Conservation (phyloP, 2,329 filamentous ascomycete species). For the Sclerotinia spermophila region DNA sequence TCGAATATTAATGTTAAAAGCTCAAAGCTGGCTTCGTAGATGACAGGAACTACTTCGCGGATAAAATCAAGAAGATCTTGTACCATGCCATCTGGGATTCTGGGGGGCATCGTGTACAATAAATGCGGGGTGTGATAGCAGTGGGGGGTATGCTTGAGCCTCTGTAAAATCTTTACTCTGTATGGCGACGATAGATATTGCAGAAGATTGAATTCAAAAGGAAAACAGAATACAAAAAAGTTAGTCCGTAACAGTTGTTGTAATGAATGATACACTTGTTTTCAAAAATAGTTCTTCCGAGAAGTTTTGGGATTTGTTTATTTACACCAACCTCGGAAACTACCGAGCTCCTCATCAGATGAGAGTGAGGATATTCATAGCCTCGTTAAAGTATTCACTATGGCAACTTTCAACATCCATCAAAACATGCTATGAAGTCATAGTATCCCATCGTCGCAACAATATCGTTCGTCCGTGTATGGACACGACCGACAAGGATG, state of each 20-base stretch:
- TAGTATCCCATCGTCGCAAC: neutral
- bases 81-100: neutral
- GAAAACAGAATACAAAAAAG: neutral
- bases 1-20: neutral
- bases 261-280: neutral
- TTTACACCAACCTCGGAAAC: neutral
- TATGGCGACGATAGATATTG: neutral
- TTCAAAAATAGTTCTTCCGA: neutral
- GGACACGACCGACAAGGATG: neutral
- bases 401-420: neutral
- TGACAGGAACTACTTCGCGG: neutral
- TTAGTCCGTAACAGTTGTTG: neutral
- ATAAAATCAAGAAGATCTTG: conserved; percentile 3
- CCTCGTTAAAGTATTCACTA: neutral
- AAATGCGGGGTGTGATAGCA: neutral
- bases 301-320: neutral
- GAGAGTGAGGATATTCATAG: neutral
- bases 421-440: neutral
- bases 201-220: neutral
- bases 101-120: neutral
- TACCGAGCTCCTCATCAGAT: conserved; percentile 3
- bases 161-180: neutral
- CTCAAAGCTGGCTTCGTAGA: neutral
- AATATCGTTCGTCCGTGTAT: neutral
- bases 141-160: neutral